Conservation (phyloP, 306 rosid genomes). For the Cucurbita moschata region DNA sequence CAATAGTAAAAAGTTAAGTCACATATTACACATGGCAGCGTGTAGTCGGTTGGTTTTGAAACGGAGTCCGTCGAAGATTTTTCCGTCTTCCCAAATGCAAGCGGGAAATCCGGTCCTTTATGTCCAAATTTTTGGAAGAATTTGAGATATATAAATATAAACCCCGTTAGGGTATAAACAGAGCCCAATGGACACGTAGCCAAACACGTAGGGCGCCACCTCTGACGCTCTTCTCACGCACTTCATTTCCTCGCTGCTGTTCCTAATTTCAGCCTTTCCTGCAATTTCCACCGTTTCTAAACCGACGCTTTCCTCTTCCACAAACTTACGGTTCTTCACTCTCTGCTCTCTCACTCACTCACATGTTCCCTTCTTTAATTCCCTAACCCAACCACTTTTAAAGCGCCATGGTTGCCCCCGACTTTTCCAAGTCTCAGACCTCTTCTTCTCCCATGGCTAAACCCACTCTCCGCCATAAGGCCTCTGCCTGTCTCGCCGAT, state of each 20-base stretch:
- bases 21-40: neutral
- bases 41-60: neutral
- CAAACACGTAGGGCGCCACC: neutral
- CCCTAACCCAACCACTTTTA: neutral
- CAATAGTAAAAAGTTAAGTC: neutral
- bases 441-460: constrained; percentile 10
- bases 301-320: neutral
- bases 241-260: neutral
- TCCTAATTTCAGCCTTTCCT: neutral
- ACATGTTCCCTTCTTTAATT: neutral
- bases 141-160: neutral
- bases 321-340: neutral
- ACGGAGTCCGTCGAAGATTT: neutral
- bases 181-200: neutral
- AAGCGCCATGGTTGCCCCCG: neutral
- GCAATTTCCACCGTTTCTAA: neutral
- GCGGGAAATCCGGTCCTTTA: neutral
- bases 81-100: neutral
- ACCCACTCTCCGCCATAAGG: constrained; percentile 7
- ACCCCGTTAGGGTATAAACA: neutral
- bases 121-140: neutral
- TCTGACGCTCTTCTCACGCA: neutral
- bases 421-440: neutral
- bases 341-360: neutral
- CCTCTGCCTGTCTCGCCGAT: neutral